Conservation (phyloP, 108 stramenopile species). For the Schizochytrium sp. region DNA sequence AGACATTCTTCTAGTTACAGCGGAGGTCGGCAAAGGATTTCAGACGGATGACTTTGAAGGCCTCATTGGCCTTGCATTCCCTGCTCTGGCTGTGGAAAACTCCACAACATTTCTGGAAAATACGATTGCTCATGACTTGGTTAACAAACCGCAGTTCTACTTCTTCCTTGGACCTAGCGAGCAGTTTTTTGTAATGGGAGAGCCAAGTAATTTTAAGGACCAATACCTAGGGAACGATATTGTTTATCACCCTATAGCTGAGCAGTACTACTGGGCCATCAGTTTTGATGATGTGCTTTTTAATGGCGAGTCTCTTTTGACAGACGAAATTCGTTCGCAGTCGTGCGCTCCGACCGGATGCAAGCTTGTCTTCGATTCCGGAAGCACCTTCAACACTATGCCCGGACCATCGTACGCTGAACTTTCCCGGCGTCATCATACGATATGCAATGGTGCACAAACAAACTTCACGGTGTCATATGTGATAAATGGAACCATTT, state of each 20-base stretch:
- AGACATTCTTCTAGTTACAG: background rate
- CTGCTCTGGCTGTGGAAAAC: background rate
- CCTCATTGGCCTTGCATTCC: constrained; percentile 13
- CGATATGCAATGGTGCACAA: background rate
- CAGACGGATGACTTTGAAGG: constrained; percentile 14
- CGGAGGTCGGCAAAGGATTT: background rate
- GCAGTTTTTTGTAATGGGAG: constrained; percentile 16
- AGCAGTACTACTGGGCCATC: constrained; percentile 34
- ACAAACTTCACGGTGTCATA: background rate
- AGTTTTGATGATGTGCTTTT: constrained; percentile 42
- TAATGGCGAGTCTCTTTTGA: constrained; percentile 26
- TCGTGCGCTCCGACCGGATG: background rate
- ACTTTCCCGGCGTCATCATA: background rate
- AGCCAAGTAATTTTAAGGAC: constrained; percentile 22
- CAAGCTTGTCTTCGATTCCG: constrained; percentile 44
- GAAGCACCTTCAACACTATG: constrained; percentile 47
- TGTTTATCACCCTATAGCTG: background rate
- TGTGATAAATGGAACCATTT: background rate
- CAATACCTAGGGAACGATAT: background rate
- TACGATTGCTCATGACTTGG: background rate
- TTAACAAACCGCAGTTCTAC: constrained; percentile 24
- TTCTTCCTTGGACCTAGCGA: constrained; percentile 14
- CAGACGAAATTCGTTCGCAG: background rate
- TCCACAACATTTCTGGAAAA: background rate
- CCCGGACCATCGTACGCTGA: background rate